Evolutionary conservation across 2,329 filamentous ascomycete genomes (phyloP).

Genomic region (Stachybotrys chlorohalonatus): DNA sequence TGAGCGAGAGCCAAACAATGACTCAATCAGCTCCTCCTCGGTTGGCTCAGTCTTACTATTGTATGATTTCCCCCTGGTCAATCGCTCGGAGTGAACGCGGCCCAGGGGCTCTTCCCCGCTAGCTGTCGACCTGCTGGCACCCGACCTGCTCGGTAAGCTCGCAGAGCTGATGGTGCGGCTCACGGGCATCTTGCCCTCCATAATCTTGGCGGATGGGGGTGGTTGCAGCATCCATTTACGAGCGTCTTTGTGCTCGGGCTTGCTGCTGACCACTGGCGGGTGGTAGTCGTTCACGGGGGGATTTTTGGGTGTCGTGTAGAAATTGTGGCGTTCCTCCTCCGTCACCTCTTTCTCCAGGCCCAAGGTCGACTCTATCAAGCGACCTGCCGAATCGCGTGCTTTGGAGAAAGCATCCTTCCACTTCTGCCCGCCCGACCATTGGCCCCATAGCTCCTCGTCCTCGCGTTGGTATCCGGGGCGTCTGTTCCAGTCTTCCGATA

Average conservation of each 20-base stretch:
- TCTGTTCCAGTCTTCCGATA: slow-evolving; percentile 57
- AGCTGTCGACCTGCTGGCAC: slow-evolving; percentile 21
- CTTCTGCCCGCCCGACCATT: slow-evolving; percentile 44
- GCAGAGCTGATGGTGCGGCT: slow-evolving; percentile 51
- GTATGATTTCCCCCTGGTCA: slow-evolving; percentile 35
- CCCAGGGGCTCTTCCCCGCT: slow-evolving; percentile 32
- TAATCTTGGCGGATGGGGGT: slow-evolving; percentile 79
- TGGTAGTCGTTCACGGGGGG: slow-evolving; percentile 81
- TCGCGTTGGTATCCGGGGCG: slow-evolving; percentile 70
- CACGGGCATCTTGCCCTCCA: slow-evolving; percentile 76
- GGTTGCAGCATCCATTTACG: slow-evolving; percentile 90
- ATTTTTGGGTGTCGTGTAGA: slow-evolving; percentile 51
- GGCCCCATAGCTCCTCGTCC: slow-evolving; percentile 79
- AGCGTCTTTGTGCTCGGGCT: slow-evolving; percentile 58
- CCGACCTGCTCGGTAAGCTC: slow-evolving; percentile 37
- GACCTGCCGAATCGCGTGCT: slow-evolving; percentile 46
- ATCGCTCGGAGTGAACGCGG: slow-evolving; percentile 33
- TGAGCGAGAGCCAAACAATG: slow-evolving; percentile 26
- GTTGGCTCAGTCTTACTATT: slow-evolving; percentile 28
- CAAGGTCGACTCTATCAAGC: slow-evolving; percentile 42
- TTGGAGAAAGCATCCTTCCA: slow-evolving; percentile 50
- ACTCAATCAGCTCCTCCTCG: slow-evolving; percentile 35
- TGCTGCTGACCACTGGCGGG: slow-evolving; percentile 73
- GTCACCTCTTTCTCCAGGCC: slow-evolving; percentile 43
- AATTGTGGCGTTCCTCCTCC: slow-evolving; percentile 46